Percentiles rank a stretch among this genome's conserved stretches.
phyloP scores from a whole-genome alignment of 306 rosid genomes.

The Trifolium subterraneum region DNA sequence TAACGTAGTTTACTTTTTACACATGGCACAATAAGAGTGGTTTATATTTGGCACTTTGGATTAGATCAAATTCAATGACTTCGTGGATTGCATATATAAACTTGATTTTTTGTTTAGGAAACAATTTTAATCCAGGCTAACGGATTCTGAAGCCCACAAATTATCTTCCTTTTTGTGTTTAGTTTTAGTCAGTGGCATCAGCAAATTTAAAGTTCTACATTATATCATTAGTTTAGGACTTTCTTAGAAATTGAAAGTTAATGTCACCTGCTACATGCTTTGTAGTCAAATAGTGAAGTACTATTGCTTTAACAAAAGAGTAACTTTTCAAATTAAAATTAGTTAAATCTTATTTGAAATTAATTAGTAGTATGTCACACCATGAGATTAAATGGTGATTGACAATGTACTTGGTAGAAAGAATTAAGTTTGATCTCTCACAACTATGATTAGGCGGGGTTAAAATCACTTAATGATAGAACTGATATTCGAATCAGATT shows the following conservation, averaged over 20 bases:
- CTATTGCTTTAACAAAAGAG: too few species aligned
- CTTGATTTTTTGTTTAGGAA: neutral
- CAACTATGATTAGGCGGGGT: too few species aligned
- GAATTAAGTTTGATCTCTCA: too few species aligned
- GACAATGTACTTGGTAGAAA: too few species aligned
- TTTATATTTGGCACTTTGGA: constrained; percentile 34
- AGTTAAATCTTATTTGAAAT: too few species aligned
- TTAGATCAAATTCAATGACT: constrained; percentile 46
- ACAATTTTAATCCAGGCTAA: constrained; percentile 25
- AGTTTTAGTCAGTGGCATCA: constrained; percentile 50
- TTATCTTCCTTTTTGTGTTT: constrained; percentile 43
- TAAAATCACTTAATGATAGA: too few species aligned
- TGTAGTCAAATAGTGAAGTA: neutral
- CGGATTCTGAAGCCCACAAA: constrained; percentile 54
- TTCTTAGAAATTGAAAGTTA: constrained; percentile 10
- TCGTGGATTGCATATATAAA: constrained; percentile 44
- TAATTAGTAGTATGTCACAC: too few species aligned
- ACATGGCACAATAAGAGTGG: constrained; percentile 39
- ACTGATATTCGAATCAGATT: too few species aligned
- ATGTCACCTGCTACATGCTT: neutral
- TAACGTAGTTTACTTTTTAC: constrained; percentile 35
- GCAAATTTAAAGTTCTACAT: constrained; percentile 28
- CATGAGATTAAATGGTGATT: too few species aligned
- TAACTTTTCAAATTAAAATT: too few species aligned
- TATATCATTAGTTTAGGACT: constrained; percentile 25